phyloP scores from a whole-genome alignment of 2,329 filamentous ascomycete species.

The Monilinia fructigena region DNA sequence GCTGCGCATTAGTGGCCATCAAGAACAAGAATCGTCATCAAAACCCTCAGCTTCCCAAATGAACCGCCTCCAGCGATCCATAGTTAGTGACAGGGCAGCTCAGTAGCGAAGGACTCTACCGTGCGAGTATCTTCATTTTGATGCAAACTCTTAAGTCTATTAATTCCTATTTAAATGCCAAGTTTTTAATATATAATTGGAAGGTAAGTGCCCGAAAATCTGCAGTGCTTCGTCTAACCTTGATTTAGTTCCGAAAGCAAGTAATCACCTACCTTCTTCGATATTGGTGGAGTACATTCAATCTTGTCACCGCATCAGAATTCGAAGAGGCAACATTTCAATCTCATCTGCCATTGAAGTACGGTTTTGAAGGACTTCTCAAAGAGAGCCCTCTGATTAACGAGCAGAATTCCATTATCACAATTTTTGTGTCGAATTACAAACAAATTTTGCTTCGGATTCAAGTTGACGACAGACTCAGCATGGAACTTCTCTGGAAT shows the following conservation, averaged over 20 bases:
- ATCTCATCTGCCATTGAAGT: slow-evolving; percentile 50
- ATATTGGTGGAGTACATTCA: slow-evolving; percentile 56
- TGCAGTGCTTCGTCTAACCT: background rate
- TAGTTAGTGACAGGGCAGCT: slow-evolving; percentile 54
- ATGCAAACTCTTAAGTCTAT: slow-evolving; percentile 45
- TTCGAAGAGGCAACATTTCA: slow-evolving; percentile 66
- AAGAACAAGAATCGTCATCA: slow-evolving; percentile 45
- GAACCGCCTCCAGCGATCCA: slow-evolving; percentile 61
- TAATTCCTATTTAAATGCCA: slow-evolving; percentile 46
- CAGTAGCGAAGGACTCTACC: slow-evolving; percentile 61
- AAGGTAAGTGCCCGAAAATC: slow-evolving; percentile 26
- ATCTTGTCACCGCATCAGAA: slow-evolving; percentile 44
- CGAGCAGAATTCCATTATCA: slow-evolving; percentile 23
- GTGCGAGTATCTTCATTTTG: slow-evolving; percentile 54
- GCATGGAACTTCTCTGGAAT: slow-evolving; percentile 79
- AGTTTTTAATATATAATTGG: slow-evolving; percentile 36
- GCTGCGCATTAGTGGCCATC: slow-evolving; percentile 46
- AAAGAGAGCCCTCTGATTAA: background rate
- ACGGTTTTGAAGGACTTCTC: slow-evolving; percentile 27
- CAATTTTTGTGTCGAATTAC: slow-evolving; percentile 43
- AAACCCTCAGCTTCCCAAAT: slow-evolving; percentile 52
- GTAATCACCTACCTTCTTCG: slow-evolving; percentile 47
- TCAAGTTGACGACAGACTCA: slow-evolving; percentile 70
- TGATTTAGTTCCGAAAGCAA: slow-evolving; percentile 40
- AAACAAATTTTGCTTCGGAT: slow-evolving; percentile 63